Conservation (phyloP, 345 rosid species). For the Ceriops zippeliana region DNA sequence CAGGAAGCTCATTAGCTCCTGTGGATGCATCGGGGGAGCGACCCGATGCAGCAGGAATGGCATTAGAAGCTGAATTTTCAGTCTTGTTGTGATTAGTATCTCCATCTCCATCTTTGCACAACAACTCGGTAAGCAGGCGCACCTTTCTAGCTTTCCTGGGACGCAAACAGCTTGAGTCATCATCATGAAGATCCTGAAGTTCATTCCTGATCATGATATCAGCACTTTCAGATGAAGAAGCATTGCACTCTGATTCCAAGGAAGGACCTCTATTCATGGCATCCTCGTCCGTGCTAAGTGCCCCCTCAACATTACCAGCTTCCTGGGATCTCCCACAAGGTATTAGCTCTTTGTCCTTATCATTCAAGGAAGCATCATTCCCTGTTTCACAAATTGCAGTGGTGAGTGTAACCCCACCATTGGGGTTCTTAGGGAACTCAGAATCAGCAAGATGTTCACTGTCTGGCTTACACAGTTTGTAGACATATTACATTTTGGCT, state of each 20-base stretch:
- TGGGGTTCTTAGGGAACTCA: conserved; percentile 17
- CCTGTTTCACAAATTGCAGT: conserved; percentile 16
- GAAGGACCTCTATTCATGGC: conserved; percentile 30
- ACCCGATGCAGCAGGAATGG: conserved; percentile 11
- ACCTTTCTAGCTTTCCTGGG: conserved; percentile 62
- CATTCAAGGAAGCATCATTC: conserved; percentile 25
- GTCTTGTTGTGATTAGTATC: conserved; percentile 16
- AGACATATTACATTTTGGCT: conserved; percentile 24
- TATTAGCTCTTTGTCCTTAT: conserved; percentile 18
- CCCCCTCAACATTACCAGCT: conserved; percentile 29
- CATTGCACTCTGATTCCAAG: conserved; percentile 29
- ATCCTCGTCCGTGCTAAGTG: conserved; percentile 28
- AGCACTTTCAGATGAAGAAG: conserved; percentile 54
- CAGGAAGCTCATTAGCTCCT: conserved; percentile 22
- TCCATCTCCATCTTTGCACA: conserved; percentile 40
- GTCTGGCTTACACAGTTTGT: conserved; percentile 20
- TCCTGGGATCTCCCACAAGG: conserved; percentile 29
- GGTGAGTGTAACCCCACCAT: conserved; percentile 7
- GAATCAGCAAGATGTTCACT: conserved; percentile 19
- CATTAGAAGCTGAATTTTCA: conserved; percentile 35
- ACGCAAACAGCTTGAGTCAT: conserved; percentile 38
- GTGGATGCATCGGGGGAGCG: conserved; percentile 19
- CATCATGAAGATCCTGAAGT: conserved; percentile 23
- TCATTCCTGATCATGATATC: conserved; percentile 30
- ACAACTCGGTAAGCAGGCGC: conserved; percentile 71